These are phyloP conservation scores for Cryphonectria parasitica DNA, from an alignment of 2,329 filamentous ascomycete genomes.

Conservation along the genomic window DNA sequence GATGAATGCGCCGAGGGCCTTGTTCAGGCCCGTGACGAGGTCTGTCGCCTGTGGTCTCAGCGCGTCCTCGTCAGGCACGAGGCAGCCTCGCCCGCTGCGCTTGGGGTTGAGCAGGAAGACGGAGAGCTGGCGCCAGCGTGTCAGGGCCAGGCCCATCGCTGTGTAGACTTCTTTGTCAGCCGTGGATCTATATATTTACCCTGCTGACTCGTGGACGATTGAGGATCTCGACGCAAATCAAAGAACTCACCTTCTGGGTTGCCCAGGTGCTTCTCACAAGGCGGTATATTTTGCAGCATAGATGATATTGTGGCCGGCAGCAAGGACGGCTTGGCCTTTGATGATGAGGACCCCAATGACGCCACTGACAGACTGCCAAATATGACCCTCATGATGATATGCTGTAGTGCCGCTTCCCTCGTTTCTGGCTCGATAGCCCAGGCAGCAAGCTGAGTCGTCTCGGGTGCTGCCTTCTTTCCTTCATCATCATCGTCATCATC, in stretches of 20 bases:
- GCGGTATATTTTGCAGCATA: constrained; percentile 38
- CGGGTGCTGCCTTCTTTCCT: background rate
- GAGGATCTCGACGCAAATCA: background rate
- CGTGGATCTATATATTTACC: background rate
- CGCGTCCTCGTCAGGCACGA: constrained; percentile 37
- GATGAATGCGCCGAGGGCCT: constrained; percentile 42
- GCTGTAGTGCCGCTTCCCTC: constrained; percentile 41
- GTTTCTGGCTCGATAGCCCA: constrained; percentile 40
- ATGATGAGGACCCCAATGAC: constrained; percentile 23
- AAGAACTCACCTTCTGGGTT: constrained; percentile 38
- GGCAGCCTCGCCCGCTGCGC: constrained; percentile 42
- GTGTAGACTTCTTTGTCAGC: background rate
- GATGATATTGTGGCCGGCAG: constrained; percentile 41
- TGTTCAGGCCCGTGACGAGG: constrained; percentile 41
- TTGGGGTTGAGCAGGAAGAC: constrained; percentile 46
- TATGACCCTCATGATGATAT: constrained; percentile 42
- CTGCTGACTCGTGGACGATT: background rate
- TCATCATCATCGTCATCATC: background rate
- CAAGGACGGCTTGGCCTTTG: constrained; percentile 39
- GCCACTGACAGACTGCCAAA: constrained; percentile 42
- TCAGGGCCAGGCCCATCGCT: constrained; percentile 41
- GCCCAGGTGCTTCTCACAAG: constrained; percentile 33
- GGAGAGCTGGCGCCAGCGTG: constrained; percentile 48
- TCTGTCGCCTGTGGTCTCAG: constrained; percentile 38
- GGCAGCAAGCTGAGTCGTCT: constrained; percentile 33